Base-by-base conservation (phyloP, 768 basidiomycete genomes). In the Tubosaeta brunneosetosa region DNA sequence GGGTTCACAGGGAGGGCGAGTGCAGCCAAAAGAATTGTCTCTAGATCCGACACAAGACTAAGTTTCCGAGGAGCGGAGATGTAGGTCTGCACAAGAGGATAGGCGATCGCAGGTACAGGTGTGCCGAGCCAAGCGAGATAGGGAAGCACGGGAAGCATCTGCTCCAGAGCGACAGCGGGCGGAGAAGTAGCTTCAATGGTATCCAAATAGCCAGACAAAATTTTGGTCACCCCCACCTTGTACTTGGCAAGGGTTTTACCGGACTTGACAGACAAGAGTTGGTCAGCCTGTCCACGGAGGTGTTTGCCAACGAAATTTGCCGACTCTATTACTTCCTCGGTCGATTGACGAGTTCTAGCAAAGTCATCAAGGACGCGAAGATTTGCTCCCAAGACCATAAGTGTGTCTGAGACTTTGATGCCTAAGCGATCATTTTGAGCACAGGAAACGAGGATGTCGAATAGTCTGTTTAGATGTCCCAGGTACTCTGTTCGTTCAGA, bases 391-490 rank as follows among this genome's bases (percentile, higher is more conserved):
- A 79, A 74, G 5, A 82, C 72, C 41, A 80, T 59, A 11, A 67
- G 57, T 17, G 72, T 73, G 55, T 80, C 79, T 25, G 70, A 60
- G 3, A 61, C 27, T 9, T 69, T 70, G 25, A 78, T 59, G 14
- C 48, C 49, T 19, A 74, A 60, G 17, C 66, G 67, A 38, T 76
- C 72, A n/a, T 64, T 60, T n/a, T 56, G 47, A 6, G 71, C 69
- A 47, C 72, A 62, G 11, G 68, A 44, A 22, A 73, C 55, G 34
- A 79, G 69, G 19, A 64, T 58, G n/a, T 69, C 64, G 56, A 79
- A 84, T 4, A 86, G 56, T 49, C 74, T 69, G 61, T 86, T 83
- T 48, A 88, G 72, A 6, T 86, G 81, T 2, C 71, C 69, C 2
- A 83, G 60, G 62, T 76, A 76, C 33, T 73, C 73, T 4, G 26